Conservation (phyloP, 257 asterid genomes). For the Striga asiatica region DNA sequence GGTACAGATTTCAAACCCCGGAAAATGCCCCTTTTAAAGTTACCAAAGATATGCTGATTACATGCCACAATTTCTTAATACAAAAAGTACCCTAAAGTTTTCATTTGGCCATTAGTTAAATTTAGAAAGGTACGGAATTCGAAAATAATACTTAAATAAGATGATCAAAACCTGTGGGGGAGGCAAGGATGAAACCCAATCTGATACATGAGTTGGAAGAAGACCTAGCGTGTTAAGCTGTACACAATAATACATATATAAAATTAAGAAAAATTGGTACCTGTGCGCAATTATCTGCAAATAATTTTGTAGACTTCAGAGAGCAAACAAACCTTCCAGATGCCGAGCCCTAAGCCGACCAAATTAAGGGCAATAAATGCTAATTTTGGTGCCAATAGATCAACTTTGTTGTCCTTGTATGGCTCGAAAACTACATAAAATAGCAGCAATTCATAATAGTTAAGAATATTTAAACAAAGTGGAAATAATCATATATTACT, state of each 20-base stretch:
- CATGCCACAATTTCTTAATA: no score
- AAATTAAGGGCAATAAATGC: constrained; percentile 45
- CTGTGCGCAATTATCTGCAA: not conserved
- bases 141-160: not conserved
- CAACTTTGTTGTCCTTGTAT: constrained; percentile 83
- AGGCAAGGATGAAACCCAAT: constrained; percentile 96
- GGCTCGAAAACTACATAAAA: constrained; percentile 97
- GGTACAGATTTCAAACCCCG: no score
- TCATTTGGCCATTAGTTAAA: no score
- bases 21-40: no score
- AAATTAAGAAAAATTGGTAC: not conserved
- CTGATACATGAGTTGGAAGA: constrained; percentile 95
- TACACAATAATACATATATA: constrained; percentile 11
- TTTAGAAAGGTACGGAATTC: no score
- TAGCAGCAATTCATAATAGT: no score
- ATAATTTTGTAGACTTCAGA: not conserved
- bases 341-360: constrained; percentile 79
- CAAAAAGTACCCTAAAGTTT: no score
- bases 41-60: no score
- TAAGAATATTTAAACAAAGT: no score
- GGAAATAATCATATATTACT: no score
- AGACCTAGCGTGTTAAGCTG: constrained; percentile 96
- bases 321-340: constrained; percentile 72
- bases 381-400: constrained; percentile 67
- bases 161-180: constrained; percentile 74